A percentile compares a stretch with the other conserved stretches of the same genome.
Evolutionary conservation across 257 asterid genomes (phyloP).

Genomic region (Knoxia roxburghii): DNA sequence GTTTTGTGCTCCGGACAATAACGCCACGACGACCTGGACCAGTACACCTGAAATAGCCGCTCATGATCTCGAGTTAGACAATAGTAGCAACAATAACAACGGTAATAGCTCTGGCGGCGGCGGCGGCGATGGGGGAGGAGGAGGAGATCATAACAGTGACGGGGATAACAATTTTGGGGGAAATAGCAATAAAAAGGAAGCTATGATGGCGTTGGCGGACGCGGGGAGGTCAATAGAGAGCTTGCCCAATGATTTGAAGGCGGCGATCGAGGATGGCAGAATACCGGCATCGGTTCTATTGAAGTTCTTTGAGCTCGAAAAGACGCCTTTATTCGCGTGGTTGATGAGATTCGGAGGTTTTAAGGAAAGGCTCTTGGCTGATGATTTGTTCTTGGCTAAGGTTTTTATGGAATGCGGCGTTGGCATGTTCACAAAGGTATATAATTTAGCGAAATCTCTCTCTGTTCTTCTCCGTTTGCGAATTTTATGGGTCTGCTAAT

Average conservation of each 20-base stretch:
- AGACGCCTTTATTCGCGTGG: constrained; percentile 60
- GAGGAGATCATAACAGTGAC: constrained; percentile 22
- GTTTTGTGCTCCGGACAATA: constrained; percentile 28
- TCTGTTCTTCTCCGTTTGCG: neutral
- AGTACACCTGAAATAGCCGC: constrained; percentile 22
- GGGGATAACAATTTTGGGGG: constrained; percentile 32
- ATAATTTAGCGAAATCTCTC: neutral
- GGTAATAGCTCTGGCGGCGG: constrained; percentile 1
- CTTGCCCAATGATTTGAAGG: constrained; percentile 75
- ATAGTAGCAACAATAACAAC: constrained; percentile 3
- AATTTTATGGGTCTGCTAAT: neutral
- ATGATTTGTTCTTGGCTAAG: constrained; percentile 89
- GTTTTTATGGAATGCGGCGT: constrained; percentile 89
- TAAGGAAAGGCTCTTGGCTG: constrained; percentile 92
- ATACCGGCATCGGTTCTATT: constrained; percentile 62
- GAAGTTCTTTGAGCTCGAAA: constrained; percentile 69
- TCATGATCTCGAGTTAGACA: constrained; percentile 1
- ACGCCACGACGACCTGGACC: constrained; percentile 26
- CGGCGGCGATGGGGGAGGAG: constrained; percentile 40
- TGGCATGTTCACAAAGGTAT: constrained; percentile 89
- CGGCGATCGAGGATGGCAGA: constrained; percentile 67
- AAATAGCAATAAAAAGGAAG: constrained; percentile 46
- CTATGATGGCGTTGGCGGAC: constrained; percentile 51
- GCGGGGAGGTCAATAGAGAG: constrained; percentile 74
- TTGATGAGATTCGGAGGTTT: constrained; percentile 77